phyloP scores from a whole-genome alignment of 225 moss, liverwort and hornwort genomes.

The Pseudisothecium myosuroides region DNA sequence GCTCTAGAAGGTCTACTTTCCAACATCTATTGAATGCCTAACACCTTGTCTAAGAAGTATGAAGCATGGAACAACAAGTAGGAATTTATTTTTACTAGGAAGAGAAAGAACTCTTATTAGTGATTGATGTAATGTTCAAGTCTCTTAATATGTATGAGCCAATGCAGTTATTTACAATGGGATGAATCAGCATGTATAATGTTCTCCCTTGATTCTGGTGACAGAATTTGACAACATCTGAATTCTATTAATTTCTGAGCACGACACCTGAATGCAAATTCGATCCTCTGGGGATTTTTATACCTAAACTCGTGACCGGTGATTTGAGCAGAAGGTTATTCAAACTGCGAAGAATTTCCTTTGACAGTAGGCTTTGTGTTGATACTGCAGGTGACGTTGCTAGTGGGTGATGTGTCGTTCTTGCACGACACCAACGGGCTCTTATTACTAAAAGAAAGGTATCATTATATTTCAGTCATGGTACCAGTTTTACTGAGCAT shows the following conservation, averaged over 20 bases:
- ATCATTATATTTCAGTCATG: background rate
- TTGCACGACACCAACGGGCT: constrained; percentile 97
- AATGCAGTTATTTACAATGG: background rate
- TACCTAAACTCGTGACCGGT: background rate
- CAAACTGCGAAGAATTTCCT: background rate
- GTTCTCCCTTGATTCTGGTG: background rate
- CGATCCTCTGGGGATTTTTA: background rate
- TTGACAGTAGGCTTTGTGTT: background rate
- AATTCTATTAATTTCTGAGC: background rate
- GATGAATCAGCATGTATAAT: background rate
- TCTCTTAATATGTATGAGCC: background rate
- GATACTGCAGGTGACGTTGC: constrained; percentile 73
- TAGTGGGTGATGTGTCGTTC: constrained; percentile 93
- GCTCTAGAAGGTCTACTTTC: background rate
- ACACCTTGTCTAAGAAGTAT: background rate
- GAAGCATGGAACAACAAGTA: background rate
- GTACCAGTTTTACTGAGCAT: background rate
- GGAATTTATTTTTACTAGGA: background rate
- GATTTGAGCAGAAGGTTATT: background rate
- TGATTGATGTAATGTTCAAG: background rate
- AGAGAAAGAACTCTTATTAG: background rate
- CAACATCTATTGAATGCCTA: background rate
- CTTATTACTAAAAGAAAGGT: constrained; percentile 76
- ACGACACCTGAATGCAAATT: background rate
- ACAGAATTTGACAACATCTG: background rate